Percentiles rank a stretch among this genome's conserved stretches.
Conservation (phyloP, 2,329 filamentous ascomycete genomes). For the Sporothrix sp. region DNA sequence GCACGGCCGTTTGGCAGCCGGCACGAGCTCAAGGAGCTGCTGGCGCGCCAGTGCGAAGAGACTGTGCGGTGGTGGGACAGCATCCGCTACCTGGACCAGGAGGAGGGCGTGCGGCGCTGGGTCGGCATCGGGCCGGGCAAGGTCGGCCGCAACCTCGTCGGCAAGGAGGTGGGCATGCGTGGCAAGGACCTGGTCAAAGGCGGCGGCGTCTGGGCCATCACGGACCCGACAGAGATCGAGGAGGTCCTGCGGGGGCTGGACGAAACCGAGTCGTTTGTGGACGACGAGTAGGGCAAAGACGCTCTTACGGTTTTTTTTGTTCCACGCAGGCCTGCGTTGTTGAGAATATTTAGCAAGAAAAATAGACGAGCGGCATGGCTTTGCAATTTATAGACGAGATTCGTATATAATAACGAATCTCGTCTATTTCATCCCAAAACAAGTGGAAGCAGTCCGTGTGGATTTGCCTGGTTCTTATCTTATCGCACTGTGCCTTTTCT, state of each 20-base stretch:
- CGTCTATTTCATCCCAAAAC: too few relatives aligned
- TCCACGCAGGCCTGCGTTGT: background rate
- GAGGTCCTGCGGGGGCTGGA: conserved; percentile 56
- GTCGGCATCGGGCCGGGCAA: conserved; percentile 89
- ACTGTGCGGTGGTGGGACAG: conserved; percentile 94
- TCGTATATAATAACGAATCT: too few relatives aligned
- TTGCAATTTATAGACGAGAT: too few relatives aligned
- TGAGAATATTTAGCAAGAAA: background rate
- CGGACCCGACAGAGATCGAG: conserved; percentile 66
- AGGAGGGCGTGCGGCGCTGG: conserved; percentile 73
- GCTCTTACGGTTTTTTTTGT: background rate
- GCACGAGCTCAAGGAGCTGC: conserved; percentile 65
- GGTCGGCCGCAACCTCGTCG: conserved; percentile 84
- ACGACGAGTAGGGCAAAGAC: background rate
- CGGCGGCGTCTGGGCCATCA: conserved; percentile 88
- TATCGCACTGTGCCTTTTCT: too few relatives aligned
- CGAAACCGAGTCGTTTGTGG: conserved; percentile 45
- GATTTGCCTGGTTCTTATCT: conserved; percentile 1
- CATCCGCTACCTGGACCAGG: conserved; percentile 78
- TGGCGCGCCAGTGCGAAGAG: conserved; percentile 77
- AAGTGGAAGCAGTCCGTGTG: too few relatives aligned
- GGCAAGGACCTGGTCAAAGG: conserved; percentile 70
- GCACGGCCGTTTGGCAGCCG: conserved; percentile 66
- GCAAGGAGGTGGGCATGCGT: conserved; percentile 87
- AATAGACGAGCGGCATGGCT: conserved; percentile 3